Base-by-base conservation (phyloP, 768 basidiomycete species). In the Suillus paluster region DNA sequence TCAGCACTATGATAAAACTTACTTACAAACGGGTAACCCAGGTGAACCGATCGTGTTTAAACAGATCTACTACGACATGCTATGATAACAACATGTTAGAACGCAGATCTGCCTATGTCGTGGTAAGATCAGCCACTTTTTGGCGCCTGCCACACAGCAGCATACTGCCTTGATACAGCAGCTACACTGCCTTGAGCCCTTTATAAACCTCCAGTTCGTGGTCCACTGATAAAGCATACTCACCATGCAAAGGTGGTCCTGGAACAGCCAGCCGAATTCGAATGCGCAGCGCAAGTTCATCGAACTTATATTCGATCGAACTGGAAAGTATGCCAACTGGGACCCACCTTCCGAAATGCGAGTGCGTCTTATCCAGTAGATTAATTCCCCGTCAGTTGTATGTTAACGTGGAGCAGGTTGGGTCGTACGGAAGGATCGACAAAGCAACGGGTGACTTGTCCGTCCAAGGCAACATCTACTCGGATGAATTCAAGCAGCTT, bases 291-390 rank as follows among this genome's bases (percentile, higher is more conserved):
- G 71, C 36, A 72, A 71, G 57, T 71, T 66, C 60, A 64, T 70
- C 46, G 71, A 72, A 33, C 66, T 72, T 42, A 68, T 72, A 41
- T 62, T 27, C n/a, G 39, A 21, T 14, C 52, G 41, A 19, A 67
- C 71, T n/a, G 67, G 67, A 17, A 72, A 72, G 56, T 72, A 67
- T 65, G 71, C 70, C n/a, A 72, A 64, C 56, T 72, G 71, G 71
- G 67, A 72, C 44, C 71, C 71, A 1, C 67, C 71, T 10, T 65
- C 60, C 21, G 61, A 61, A 58, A 71, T 71, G 46, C 61, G 63
- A 61, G 69, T 68, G 25, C 25, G 39, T 38, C 14, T 11, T 41
- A 41, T 23, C n/a, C n/a, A 36, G 6, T 30, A 9, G 5, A 5
- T 55, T 27, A 30, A 12, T 46, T 46, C n/a, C 1, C 19, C 21